A percentile compares a stretch with the other conserved stretches of the same genome.
Evolutionary conservation across 2,329 filamentous ascomycete species (phyloP).

Genomic region (Leptodontidium sp.): DNA sequence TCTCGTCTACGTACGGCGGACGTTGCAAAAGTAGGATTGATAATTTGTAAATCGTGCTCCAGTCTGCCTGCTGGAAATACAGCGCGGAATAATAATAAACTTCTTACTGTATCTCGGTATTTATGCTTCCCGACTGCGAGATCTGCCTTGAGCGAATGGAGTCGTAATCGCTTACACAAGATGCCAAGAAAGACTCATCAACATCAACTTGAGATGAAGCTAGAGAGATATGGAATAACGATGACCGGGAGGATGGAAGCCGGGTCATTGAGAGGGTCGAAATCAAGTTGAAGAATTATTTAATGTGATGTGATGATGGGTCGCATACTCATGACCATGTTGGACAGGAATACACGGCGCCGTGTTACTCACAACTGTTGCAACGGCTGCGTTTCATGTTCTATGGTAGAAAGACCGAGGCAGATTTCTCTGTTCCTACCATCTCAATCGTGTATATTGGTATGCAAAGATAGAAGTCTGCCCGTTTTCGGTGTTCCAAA

Average conservation of each 20-base stretch:
- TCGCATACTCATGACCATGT: slow-evolving; percentile 3
- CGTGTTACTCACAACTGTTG: neutral
- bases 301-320: slow-evolving; percentile 2
- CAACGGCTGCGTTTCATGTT: slow-evolving; percentile 6
- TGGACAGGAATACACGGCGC: slow-evolving; percentile 2
- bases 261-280: neutral
- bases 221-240: neutral
- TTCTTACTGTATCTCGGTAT: neutral
- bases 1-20: no score
- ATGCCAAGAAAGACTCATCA: neutral
- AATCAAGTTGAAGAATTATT: slow-evolving; percentile 1
- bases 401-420: neutral
- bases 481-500: neutral
- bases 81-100: neutral
- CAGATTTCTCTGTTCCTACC: neutral
- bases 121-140: neutral
- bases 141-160: slow-evolving; percentile 13
- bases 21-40: neutral
- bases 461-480: neutral
- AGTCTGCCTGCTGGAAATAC: neutral
- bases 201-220: neutral
- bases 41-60: neutral
- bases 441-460: neutral
- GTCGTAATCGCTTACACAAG: slow-evolving; percentile 14
- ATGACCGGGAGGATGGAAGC: slow-evolving; percentile 17